Percentiles rank a stretch among this genome's conserved stretches.
Conservation (phyloP, 129 eudicot species). For the Flaveria bidentis region DNA sequence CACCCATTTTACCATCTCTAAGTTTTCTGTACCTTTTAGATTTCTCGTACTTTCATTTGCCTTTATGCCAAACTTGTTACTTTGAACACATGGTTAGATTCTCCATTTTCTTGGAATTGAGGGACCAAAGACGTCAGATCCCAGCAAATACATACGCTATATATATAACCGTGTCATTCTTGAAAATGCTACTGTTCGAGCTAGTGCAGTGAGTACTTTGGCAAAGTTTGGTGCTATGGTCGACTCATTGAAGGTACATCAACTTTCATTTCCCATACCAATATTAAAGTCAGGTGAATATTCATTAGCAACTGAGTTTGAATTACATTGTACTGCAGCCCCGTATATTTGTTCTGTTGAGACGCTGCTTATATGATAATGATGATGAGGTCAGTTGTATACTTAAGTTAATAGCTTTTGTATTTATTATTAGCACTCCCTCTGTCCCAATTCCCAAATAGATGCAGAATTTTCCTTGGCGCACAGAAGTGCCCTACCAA, state of each 20-base stretch:
- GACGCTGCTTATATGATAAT: conserved; percentile 87
- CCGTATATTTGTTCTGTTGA: conserved; percentile 71
- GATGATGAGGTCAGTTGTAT: conserved; percentile 90
- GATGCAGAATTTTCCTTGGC: no score
- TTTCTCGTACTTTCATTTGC: conserved; percentile 2
- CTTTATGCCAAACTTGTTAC: conserved; percentile 22
- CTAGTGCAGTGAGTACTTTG: conserved; percentile 92
- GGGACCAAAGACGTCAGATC: conserved; percentile 96
- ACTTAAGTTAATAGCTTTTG: not conserved
- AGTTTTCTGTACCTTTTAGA: not conserved
- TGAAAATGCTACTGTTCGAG: conserved; percentile 96
- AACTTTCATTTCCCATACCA: conserved; percentile 4
- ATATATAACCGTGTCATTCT: conserved; percentile 91
- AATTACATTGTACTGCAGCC: conserved; percentile 67
- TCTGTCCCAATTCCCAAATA: no score
- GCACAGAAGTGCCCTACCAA: no score
- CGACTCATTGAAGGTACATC: conserved; percentile 79
- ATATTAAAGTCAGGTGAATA: not conserved
- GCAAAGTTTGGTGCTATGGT: conserved; percentile 93
- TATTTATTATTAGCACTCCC: not conserved
- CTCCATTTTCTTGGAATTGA: conserved; percentile 93
- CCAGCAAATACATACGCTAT: conserved; percentile 89
- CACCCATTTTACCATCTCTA: not conserved
- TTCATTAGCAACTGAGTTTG: conserved; percentile 15
- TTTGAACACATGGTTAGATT: conserved; percentile 44